A percentile compares a stretch with the other conserved stretches of the same genome.
Conservation (phyloP, 495 filamentous ascomycete genomes). For the Podospora anserina region DNA sequence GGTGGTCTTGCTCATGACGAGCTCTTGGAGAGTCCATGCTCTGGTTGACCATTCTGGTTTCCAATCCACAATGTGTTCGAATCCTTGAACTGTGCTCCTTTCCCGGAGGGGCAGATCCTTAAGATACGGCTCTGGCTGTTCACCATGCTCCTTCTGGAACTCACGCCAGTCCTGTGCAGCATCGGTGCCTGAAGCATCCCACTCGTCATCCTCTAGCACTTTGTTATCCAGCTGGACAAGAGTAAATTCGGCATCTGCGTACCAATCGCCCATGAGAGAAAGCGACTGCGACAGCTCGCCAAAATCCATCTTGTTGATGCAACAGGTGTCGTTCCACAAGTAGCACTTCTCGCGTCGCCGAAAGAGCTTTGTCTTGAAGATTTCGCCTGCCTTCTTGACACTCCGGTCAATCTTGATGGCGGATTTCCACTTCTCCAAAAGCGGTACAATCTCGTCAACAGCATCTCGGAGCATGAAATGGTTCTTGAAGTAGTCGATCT, state of each 20-base stretch:
- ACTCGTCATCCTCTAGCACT: background rate
- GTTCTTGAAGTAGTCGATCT: slow-evolving; percentile 30
- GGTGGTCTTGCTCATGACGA: slow-evolving; percentile 47
- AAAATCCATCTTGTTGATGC: slow-evolving; percentile 45
- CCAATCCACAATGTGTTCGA: slow-evolving; percentile 21
- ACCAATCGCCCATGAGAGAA: slow-evolving; percentile 51
- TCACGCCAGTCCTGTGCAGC: slow-evolving; percentile 28
- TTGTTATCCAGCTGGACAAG: slow-evolving; percentile 45
- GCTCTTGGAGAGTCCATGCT: slow-evolving; percentile 51
- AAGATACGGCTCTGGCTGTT: background rate
- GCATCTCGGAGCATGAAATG: slow-evolving; percentile 33
- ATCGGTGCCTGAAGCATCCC: slow-evolving; percentile 18
- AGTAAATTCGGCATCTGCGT: slow-evolving; percentile 46
- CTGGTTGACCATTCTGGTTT: slow-evolving; percentile 41
- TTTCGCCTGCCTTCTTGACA: slow-evolving; percentile 32
- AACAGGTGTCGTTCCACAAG: slow-evolving; percentile 50
- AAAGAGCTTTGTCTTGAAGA: slow-evolving; percentile 39
- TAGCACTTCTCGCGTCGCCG: slow-evolving; percentile 39
- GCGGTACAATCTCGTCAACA: slow-evolving; percentile 36
- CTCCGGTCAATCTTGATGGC: slow-evolving; percentile 39
- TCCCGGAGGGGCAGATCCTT: slow-evolving; percentile 19
- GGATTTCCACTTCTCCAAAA: slow-evolving; percentile 40
- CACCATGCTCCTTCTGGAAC: slow-evolving; percentile 20
- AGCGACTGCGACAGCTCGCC: slow-evolving; percentile 43
- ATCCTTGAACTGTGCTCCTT: slow-evolving; percentile 9